Evolutionary conservation across 768 basidiomycete species (phyloP).

Genomic region (Gelatoporia subvermispora): DNA sequence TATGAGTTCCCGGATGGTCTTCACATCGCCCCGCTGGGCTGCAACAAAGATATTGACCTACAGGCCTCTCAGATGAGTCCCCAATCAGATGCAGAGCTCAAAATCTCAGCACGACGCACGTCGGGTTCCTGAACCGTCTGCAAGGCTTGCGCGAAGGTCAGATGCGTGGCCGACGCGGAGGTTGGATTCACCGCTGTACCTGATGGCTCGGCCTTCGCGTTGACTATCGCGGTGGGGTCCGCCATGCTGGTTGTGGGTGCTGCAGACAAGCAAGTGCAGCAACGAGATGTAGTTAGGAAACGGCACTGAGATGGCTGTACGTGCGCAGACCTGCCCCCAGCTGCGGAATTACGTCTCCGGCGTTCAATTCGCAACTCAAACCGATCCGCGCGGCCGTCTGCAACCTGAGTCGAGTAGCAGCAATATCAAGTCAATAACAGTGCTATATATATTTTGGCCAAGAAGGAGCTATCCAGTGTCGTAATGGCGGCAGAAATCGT

Average conservation of each 20-base stretch:
- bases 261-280: not conserved
- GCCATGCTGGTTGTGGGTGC: constrained; percentile 14
- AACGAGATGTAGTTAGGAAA: no score
- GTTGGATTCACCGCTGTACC: constrained; percentile 36
- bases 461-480: no score
- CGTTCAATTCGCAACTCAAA: no score
- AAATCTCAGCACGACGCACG: constrained; percentile 27
- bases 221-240: constrained; percentile 31
- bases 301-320: no score
- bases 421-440: no score
- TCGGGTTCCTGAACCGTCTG: constrained; percentile 35
- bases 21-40: constrained; percentile 82
- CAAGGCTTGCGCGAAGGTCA: constrained; percentile 42
- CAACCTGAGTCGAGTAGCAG: no score
- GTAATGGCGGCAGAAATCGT: no score
- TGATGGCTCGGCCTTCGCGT: constrained; percentile 47
- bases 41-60: constrained; percentile 75
- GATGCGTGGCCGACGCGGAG: constrained; percentile 38
- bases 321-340: no score
- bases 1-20: constrained; percentile 57
- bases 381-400: no score
- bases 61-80: not conserved
- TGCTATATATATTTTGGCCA: no score
- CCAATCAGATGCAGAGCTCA: not conserved
- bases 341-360: no score